A percentile compares a stretch with the other conserved stretches of the same genome.
Conservation (phyloP, 2,329 filamentous ascomycete species). For the Paraphoma sp. region DNA sequence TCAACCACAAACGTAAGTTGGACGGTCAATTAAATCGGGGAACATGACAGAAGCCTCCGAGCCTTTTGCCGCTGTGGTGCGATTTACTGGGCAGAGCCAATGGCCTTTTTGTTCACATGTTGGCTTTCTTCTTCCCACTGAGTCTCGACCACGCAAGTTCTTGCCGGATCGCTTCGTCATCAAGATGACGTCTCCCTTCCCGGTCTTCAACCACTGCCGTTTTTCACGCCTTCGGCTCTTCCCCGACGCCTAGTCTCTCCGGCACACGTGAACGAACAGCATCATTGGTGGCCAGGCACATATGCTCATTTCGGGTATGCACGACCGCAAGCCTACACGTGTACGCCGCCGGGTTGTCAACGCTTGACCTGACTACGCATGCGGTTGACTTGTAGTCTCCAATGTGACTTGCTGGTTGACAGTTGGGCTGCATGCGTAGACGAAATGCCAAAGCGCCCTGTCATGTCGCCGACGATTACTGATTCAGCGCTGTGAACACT, state of each 20-base stretch:
- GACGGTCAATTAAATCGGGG: too few relatives aligned
- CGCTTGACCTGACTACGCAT: not conserved
- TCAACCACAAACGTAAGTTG: too few relatives aligned
- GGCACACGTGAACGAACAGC: not conserved
- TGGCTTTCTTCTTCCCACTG: too few relatives aligned
- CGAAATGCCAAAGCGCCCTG: not conserved
- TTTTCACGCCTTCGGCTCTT: too few relatives aligned
- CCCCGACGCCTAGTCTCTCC: not conserved
- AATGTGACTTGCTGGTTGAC: not conserved
- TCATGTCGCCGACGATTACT: too few relatives aligned
- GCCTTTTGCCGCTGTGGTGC: too few relatives aligned
- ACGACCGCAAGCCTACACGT: not conserved
- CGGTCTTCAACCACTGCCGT: not conserved
- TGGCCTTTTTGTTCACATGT: too few relatives aligned
- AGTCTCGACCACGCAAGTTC: too few relatives aligned
- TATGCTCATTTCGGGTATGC: not conserved
- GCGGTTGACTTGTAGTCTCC: not conserved
- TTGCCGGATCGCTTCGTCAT: not conserved
- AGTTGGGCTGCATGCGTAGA: not conserved
- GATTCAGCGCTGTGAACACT: too few relatives aligned
- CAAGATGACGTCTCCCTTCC: not conserved
- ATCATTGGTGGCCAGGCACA: not conserved
- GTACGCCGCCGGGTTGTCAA: not conserved
- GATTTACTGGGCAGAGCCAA: too few relatives aligned
- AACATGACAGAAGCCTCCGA: too few relatives aligned